These are phyloP conservation scores for Gigaspora rosea DNA, from an alignment of 192 early-diverging fungal genomes.

Conservation along the genomic window DNA sequence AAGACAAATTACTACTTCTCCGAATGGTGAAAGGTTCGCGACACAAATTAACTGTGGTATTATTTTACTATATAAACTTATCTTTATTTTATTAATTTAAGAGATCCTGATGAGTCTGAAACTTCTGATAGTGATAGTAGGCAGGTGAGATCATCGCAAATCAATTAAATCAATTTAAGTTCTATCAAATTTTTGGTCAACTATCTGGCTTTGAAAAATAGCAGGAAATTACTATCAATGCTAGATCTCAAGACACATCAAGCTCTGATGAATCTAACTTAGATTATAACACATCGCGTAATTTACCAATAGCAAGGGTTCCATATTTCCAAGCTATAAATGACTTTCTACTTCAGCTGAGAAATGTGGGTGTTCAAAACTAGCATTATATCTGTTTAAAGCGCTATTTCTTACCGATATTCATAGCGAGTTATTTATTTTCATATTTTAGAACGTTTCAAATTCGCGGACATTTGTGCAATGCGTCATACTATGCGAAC, in stretches of 20 bases:
- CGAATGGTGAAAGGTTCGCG: not conserved
- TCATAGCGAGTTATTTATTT: not conserved
- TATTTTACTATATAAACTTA: not conserved
- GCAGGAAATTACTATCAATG: not conserved
- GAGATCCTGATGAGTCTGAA: not conserved
- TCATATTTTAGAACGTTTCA: not conserved
- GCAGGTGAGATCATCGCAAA: not conserved
- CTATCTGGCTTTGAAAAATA: not conserved
- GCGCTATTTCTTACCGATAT: not conserved
- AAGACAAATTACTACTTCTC: not conserved
- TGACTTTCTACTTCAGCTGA: not conserved
- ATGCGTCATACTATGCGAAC: not conserved
- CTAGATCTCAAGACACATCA: not conserved
- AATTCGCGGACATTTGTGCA: slow-evolving; percentile 12
- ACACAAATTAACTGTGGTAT: not conserved
- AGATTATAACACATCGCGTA: not conserved
- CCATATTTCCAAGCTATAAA: not conserved
- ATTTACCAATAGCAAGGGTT: not conserved
- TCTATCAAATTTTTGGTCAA: not conserved
- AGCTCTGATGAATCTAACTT: not conserved
- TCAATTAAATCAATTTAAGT: not conserved
- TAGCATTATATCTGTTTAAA: not conserved
- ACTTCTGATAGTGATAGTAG: not conserved
- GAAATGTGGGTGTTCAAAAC: not conserved
- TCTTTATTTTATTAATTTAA: not conserved